Base-by-base conservation (phyloP, 1,284 basidiomycete species). In the Trametes polyzona region DNA sequence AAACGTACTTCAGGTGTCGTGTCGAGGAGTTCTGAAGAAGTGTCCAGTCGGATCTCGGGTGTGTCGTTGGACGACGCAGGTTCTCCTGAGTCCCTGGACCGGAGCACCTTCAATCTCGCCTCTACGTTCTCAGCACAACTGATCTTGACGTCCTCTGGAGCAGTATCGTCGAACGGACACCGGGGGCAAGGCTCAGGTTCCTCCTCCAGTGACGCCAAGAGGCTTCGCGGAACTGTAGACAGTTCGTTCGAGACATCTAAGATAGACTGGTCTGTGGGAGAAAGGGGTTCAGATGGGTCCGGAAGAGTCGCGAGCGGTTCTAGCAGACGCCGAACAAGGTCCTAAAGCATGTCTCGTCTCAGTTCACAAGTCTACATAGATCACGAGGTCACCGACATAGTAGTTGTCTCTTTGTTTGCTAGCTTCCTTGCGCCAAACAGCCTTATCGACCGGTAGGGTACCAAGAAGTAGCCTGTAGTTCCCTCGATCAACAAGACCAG, bases 361-460 rank as follows among this genome's bases (percentile, higher is more conserved):
- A 21, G 36, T 17, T 4, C 11, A 48, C 17, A 21, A 42, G 10
- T 12, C 4, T n/a, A 8, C 16, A 9, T 11, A n/a, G 47, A 5
- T 9, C 16, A 37, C 50, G 3, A 19, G 37, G 47, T 19, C 17
- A 72, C 82, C 43, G 64, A 90, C 88, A 71, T 91, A 90, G 66
- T 91, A 91, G 60, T 78, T 81, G 27, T 85, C 83, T 47, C 88
- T 75, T 64, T 88, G 86, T 61, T 83, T 85, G 46, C 69, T 69
- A 41, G 78, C 75, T 59, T 88, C 84, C 33, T 69, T 71, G n/a
- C 73, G 69, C 89, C 88, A 90, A 8, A 75, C 73, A 3, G 78
- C 66, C 69, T 88, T 90, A 51, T 79, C 67, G 1, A 73, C 66
- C 0, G 88, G 83, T 32, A 89, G 75, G 5, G 81, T 80, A 17